A percentile compares a stretch with the other conserved stretches of the same genome.
Evolutionary conservation across 352 stramenopile genomes (phyloP).

Genomic region (Thraustochytrium striatum): DNA sequence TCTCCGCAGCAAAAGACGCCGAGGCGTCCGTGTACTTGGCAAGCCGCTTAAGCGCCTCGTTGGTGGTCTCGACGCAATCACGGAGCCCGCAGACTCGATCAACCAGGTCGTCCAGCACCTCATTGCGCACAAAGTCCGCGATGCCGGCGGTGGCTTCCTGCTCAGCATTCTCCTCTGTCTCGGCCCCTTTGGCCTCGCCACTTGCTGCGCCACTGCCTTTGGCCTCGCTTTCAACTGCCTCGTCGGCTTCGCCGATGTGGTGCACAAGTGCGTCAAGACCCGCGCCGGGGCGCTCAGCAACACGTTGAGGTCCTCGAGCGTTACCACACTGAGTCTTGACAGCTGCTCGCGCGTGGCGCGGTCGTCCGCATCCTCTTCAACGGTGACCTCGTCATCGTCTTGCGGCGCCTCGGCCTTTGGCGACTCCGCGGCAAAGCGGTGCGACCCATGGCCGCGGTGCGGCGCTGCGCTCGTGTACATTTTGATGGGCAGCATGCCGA

Average conservation of each 20-base stretch:
- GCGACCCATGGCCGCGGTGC: neutral
- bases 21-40: conserved; percentile 6
- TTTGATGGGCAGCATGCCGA: conserved; percentile 39
- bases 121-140: neutral
- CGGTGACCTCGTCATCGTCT: neutral
- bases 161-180: neutral
- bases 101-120: neutral
- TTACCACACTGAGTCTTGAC: neutral
- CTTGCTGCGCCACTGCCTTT: neutral
- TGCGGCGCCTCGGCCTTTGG: neutral
- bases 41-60: neutral
- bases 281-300: neutral
- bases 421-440: neutral
- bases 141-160: neutral
- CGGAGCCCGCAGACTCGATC: neutral
- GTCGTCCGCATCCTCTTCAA: neutral
- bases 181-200: neutral
- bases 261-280: conserved; percentile 8
- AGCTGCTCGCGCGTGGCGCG: neutral
- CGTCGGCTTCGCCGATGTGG: neutral
- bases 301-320: conserved; percentile 24
- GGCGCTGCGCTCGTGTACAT: neutral
- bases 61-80: neutral
- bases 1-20: neutral
- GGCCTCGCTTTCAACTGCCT: neutral